These are phyloP conservation scores for Cylindrotheca fusiformis DNA, from an alignment of 108 stramenopile genomes.

Conservation along the genomic window DNA sequence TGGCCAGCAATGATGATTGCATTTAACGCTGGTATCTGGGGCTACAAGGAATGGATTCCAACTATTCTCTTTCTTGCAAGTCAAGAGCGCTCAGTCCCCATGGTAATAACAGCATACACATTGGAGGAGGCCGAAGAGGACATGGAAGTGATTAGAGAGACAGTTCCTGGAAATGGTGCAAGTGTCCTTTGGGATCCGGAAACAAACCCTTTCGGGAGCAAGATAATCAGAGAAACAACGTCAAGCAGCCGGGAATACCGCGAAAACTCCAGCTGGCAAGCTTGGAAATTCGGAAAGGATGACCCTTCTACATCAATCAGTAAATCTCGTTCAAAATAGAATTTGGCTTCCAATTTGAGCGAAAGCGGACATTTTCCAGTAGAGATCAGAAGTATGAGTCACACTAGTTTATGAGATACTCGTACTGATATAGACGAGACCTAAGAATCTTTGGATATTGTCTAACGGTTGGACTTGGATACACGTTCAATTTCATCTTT, in stretches of 20 bases:
- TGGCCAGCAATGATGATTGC: slow-evolving; percentile 56
- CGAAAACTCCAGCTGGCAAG: slow-evolving; percentile 87
- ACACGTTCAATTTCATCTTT: slow-evolving; percentile 99
- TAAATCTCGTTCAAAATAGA: no score
- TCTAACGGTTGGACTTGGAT: slow-evolving; percentile 99
- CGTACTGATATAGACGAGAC: no score
- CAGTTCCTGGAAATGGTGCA: slow-evolving; percentile 11
- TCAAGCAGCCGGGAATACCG: slow-evolving; percentile 48
- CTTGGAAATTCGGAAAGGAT: slow-evolving; percentile 54
- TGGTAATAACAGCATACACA: slow-evolving; percentile 83
- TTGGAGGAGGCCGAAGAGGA: slow-evolving; percentile 81
- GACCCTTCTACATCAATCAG: no score
- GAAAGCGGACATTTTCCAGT: no score
- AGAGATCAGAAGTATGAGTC: no score
- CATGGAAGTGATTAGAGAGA: slow-evolving; percentile 44
- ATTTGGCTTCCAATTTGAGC: no score
- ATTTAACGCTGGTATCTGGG: slow-evolving; percentile 88
- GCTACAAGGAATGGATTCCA: slow-evolving; percentile 79
- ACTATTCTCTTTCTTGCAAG: slow-evolving; percentile 48
- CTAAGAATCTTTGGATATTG: no score
- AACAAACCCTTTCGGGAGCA: slow-evolving; percentile 70
- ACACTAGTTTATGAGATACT: no score
- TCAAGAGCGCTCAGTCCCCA: slow-evolving; percentile 23
- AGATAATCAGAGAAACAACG: slow-evolving; percentile 49
- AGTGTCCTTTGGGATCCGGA: slow-evolving; percentile 63